These are phyloP conservation scores for Cytospora piceicola DNA, from an alignment of 2,329 filamentous ascomycete species.

Conservation along the genomic window DNA sequence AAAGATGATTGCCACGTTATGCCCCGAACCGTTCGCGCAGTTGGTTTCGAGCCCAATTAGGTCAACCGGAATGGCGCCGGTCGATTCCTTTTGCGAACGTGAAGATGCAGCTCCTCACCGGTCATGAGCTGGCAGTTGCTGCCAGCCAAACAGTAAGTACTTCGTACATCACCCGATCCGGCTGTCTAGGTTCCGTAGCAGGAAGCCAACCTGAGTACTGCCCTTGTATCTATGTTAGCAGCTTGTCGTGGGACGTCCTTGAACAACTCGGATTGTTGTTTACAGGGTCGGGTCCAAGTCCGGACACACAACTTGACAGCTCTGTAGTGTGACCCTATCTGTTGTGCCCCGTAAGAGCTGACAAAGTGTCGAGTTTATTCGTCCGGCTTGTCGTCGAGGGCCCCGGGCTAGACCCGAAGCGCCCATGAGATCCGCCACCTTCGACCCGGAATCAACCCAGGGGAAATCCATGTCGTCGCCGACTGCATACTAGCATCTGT, in stretches of 20 bases:
- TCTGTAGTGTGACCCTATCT: constrained; percentile 9
- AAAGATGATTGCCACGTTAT: not conserved
- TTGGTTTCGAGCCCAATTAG: not conserved
- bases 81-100: not conserved
- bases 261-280: too few species aligned
- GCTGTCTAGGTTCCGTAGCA: not conserved
- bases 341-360: not conserved
- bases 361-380: not conserved
- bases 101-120: constrained; percentile 1
- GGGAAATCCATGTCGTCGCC: too few species aligned
- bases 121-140: not conserved
- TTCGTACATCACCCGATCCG: not conserved
- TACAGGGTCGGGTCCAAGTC: not conserved
- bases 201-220: not conserved
- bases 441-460: not conserved
- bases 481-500: not conserved
- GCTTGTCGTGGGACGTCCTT: not conserved
- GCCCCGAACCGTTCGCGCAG: not conserved
- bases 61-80: not conserved
- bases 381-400: not conserved
- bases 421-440: not conserved
- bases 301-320: constrained; percentile 12
- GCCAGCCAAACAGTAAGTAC: not conserved
- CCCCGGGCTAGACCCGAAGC: not conserved
- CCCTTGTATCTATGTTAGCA: not conserved